Conservation (phyloP, 2,329 filamentous ascomycete genomes). For the Colletotrichum incanum region DNA sequence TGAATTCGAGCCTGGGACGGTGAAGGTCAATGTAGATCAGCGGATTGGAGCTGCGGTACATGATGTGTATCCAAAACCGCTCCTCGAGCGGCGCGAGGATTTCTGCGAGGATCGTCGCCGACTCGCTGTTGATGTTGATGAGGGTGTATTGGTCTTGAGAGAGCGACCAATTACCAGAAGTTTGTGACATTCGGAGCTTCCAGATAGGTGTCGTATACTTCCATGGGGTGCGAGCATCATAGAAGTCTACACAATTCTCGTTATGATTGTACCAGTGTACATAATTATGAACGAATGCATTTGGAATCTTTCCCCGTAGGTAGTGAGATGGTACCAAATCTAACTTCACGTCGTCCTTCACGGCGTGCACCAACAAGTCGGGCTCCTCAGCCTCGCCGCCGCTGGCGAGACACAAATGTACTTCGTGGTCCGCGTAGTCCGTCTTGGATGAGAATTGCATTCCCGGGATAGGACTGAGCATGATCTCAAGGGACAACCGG, state of each 20-base stretch:
- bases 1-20: too few species aligned
- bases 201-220: slow-evolving; percentile 5
- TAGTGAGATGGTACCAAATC: background rate
- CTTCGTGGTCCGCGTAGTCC: slow-evolving; percentile 44
- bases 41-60: background rate
- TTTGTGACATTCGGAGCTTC: background rate
- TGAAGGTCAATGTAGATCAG: background rate
- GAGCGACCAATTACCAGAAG: background rate
- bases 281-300: slow-evolving; percentile 55
- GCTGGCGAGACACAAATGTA: slow-evolving; percentile 50
- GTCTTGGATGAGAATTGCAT: slow-evolving; percentile 59
- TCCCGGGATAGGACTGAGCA: slow-evolving; percentile 55
- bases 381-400: background rate
- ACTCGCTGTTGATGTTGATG: background rate
- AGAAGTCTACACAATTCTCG: slow-evolving; percentile 52
- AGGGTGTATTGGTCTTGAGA: background rate
- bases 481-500: slow-evolving; percentile 58
- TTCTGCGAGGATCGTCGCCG: background rate
- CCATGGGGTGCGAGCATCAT: slow-evolving; percentile 23
- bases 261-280: slow-evolving; percentile 63
- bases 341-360: background rate
- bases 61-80: background rate
- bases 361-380: slow-evolving; percentile 3
- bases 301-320: slow-evolving; percentile 48
- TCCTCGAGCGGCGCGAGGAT: background rate